A percentile compares a stretch with the other conserved stretches of the same genome.
Evolutionary conservation across 2,329 filamentous ascomycete species (phyloP).

Genomic region (Xylariaceae sp.): DNA sequence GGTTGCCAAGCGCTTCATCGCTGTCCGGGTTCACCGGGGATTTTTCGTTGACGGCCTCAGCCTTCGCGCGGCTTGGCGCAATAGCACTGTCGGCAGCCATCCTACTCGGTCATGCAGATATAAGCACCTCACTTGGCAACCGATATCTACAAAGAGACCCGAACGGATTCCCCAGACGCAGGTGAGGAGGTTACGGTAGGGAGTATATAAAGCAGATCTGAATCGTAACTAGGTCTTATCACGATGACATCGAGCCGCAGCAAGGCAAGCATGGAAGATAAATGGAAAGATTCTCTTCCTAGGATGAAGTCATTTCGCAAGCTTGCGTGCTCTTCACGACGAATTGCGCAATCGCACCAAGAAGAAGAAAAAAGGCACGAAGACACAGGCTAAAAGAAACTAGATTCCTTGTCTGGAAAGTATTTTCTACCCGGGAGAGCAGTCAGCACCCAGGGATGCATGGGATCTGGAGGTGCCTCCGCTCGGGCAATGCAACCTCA

Average conservation of each 20-base stretch:
- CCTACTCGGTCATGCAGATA: constrained; percentile 1
- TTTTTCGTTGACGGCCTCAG: constrained; percentile 1
- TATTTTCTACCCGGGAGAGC: no score
- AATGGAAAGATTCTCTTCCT: not conserved
- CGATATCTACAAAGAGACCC: not conserved
- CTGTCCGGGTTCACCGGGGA: not conserved
- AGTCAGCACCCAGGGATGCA: not conserved
- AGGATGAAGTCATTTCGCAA: not conserved
- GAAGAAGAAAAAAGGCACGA: not conserved
- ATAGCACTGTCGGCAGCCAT: constrained; percentile 14
- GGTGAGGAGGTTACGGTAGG: not conserved
- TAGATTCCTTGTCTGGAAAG: not conserved
- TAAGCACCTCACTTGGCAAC: not conserved
- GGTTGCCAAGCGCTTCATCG: not conserved
- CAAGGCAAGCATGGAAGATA: not conserved
- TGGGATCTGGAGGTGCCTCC: not conserved
- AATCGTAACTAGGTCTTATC: not conserved
- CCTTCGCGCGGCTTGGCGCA: constrained; percentile 8
- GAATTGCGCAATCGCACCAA: constrained; percentile 14
- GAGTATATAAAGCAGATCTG: not conserved
- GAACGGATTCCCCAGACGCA: not conserved
- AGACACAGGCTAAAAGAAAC: not conserved
- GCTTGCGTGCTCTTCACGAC: constrained; percentile 2
- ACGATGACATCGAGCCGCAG: not conserved
- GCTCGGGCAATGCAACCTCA: not conserved